Evolutionary conservation across 176 grass and related monocot species (phyloP).

Genomic region (Triticum monococcum): DNA sequence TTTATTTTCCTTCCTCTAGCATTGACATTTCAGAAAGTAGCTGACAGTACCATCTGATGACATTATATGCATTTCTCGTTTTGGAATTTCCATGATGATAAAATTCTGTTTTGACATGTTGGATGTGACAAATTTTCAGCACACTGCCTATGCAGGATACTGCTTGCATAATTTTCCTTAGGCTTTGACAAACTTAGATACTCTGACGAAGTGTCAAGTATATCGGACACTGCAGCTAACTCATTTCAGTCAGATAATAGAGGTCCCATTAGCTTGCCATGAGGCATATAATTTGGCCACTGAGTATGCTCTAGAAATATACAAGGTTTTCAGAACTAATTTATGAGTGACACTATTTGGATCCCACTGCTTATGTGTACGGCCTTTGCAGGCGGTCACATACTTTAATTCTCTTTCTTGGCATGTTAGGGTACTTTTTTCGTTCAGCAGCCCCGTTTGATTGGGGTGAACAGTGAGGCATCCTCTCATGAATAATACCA

Average conservation of each 20-base stretch:
- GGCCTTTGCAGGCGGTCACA: neutral
- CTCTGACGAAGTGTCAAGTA: neutral
- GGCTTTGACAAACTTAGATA: neutral
- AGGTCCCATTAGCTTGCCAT: neutral
- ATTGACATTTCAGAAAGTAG: neutral
- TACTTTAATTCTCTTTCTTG: constrained; percentile 24
- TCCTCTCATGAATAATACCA: constrained; percentile 73
- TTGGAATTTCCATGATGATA: neutral
- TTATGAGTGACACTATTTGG: neutral
- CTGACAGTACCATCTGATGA: neutral
- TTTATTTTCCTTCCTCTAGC: neutral
- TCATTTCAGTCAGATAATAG: neutral
- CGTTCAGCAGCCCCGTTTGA: too few species aligned
- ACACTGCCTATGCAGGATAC: neutral
- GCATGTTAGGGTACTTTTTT: neutral
- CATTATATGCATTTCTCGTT: neutral
- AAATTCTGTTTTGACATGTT: neutral
- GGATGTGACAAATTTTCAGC: neutral
- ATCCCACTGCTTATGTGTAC: neutral
- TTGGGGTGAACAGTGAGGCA: constrained; percentile 58
- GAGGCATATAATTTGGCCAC: too few species aligned
- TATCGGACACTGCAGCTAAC: neutral
- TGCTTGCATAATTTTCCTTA: neutral
- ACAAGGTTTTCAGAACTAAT: neutral
- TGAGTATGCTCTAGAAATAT: neutral